Conservation (phyloP, 2,329 filamentous ascomycete species). For the Beauveria scarabaeidicola region DNA sequence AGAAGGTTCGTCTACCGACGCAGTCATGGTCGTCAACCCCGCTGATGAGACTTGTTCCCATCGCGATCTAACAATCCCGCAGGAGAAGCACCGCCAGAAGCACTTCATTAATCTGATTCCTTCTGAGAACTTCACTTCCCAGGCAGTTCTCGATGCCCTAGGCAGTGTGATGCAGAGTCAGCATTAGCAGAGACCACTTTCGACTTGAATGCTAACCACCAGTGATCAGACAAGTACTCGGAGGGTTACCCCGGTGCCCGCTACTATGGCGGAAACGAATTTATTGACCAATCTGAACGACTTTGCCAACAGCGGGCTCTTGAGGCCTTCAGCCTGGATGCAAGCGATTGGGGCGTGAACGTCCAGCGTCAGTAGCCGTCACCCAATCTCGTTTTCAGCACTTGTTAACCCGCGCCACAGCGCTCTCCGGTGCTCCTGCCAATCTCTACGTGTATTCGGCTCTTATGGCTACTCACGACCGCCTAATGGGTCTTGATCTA, state of each 20-base stretch:
- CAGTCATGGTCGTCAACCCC: neutral
- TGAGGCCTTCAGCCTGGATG: slow-evolving; percentile 74
- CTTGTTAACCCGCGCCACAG: slow-evolving; percentile 32
- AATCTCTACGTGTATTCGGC: slow-evolving; percentile 95
- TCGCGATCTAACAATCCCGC: neutral
- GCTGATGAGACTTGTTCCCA: neutral
- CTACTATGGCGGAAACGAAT: slow-evolving; percentile 95
- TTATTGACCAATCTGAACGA: slow-evolving; percentile 83
- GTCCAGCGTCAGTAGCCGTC: slow-evolving; percentile 62
- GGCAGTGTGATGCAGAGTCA: slow-evolving; percentile 92
- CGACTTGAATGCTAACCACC: slow-evolving; percentile 21
- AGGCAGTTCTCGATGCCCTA: slow-evolving; percentile 82
- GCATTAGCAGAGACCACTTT: slow-evolving; percentile 19
- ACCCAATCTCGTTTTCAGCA: neutral
- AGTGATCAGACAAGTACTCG: slow-evolving; percentile 77
- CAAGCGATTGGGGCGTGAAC: slow-evolving; percentile 92
- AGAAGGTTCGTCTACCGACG: slow-evolving; percentile 58
- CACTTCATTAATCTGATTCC: slow-evolving; percentile 98
- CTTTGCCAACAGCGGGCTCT: slow-evolving; percentile 86
- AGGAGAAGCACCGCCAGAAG: slow-evolving; percentile 95
- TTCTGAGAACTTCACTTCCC: slow-evolving; percentile 91
- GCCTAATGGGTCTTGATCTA: slow-evolving; percentile 93
- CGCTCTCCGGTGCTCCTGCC: slow-evolving; percentile 64
- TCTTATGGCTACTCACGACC: slow-evolving; percentile 83
- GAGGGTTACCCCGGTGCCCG: slow-evolving; percentile 94